phyloP scores from a whole-genome alignment of 129 eudicot species.

The Chrysanthemum makinoi region DNA sequence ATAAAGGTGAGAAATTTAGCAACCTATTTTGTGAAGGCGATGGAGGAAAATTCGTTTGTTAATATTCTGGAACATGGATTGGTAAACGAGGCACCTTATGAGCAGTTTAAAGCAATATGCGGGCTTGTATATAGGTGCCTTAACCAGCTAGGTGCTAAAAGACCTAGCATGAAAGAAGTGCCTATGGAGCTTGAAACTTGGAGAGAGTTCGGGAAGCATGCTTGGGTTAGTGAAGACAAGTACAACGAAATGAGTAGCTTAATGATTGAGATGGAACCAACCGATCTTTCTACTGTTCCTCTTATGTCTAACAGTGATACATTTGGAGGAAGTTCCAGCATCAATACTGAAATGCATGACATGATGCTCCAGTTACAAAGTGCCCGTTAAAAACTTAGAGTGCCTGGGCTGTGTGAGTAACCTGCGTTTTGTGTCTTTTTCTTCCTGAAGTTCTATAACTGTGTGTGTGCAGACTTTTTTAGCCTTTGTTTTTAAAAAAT shows the following conservation, averaged over 20 bases:
- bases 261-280: not conserved
- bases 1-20: not conserved
- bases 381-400: no score
- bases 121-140: conserved; percentile 2
- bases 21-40: not conserved
- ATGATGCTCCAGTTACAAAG: no score
- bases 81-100: not conserved
- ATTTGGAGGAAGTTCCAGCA: not conserved
- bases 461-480: no score
- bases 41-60: not conserved
- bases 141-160: not conserved
- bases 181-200: conserved; percentile 9
- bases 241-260: not conserved
- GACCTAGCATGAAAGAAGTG: conserved; percentile 22
- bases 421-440: no score
- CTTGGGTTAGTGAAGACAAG: conserved; percentile 1
- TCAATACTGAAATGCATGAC: no score
- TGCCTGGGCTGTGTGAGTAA: no score
- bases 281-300: not conserved
- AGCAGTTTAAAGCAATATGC: conserved; percentile 3
- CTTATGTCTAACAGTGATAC: not conserved
- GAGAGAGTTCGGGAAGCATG: not conserved
- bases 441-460: no score
- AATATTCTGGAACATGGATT: not conserved
- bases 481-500: no score